These are phyloP conservation scores for Hericium coralloides DNA, from an alignment of 768 basidiomycete species.

Conservation along the genomic window DNA sequence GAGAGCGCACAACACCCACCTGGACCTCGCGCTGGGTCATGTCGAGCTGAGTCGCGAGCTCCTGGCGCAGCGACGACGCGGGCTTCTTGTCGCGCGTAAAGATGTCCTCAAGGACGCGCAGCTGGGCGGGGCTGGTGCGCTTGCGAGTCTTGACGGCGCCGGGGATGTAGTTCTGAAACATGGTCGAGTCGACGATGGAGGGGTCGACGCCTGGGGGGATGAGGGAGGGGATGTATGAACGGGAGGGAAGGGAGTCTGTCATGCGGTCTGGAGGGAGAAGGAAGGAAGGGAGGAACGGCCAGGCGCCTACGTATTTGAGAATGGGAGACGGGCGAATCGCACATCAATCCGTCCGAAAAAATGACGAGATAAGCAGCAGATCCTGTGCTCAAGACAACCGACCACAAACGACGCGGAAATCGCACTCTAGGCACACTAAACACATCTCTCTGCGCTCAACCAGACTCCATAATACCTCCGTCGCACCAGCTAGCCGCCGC, in stretches of 20 bases:
- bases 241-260: constrained; percentile 14
- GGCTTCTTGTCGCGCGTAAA: constrained; percentile 91
- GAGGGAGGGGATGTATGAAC: constrained; percentile 36
- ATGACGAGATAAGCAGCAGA: not conserved
- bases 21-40: constrained; percentile 96
- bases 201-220: constrained; percentile 52
- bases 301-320: not conserved
- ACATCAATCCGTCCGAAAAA: not conserved
- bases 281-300: constrained; percentile 6
- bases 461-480: not conserved
- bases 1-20: constrained; percentile 36
- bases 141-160: constrained; percentile 94
- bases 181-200: constrained; percentile 65
- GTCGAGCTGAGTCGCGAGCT: constrained; percentile 71
- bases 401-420: not conserved
- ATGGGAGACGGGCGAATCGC: not conserved
- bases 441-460: not conserved
- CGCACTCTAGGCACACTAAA: not conserved
- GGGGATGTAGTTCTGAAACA: constrained; percentile 82
- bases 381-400: not conserved
- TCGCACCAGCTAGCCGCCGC: not conserved
- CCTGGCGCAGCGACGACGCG: constrained; percentile 69
- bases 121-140: constrained; percentile 80
- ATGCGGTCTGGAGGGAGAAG: not conserved
- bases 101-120: constrained; percentile 80